phyloP scores from a whole-genome alignment of 306 rosid genomes.

The Inga leiocalycina region DNA sequence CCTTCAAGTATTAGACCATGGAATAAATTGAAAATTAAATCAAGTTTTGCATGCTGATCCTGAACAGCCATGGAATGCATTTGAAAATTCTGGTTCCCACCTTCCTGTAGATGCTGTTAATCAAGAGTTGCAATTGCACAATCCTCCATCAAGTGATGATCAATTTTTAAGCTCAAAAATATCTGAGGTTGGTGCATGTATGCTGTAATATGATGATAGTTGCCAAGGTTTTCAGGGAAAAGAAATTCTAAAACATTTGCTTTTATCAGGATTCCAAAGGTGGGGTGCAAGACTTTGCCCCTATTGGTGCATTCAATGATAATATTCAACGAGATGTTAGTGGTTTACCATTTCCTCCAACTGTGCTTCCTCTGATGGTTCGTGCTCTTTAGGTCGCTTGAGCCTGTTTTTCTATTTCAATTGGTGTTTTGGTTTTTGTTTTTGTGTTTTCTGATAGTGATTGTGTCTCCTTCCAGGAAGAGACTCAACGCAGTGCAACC shows the following conservation, averaged over 20 bases:
- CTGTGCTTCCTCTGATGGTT: slow-evolving; percentile 47
- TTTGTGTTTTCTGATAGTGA: slow-evolving; percentile 6
- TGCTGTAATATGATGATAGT: slow-evolving; percentile 18
- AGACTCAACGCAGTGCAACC: slow-evolving; percentile 38
- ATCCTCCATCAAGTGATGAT: slow-evolving; percentile 44
- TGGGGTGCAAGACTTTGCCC: slow-evolving; percentile 32
- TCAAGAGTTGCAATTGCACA: slow-evolving; percentile 41
- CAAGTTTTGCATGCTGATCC: slow-evolving; percentile 38
- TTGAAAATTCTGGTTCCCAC: slow-evolving; percentile 52
- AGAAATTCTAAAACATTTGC: slow-evolving; percentile 20
- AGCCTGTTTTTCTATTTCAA: slow-evolving; percentile 26
- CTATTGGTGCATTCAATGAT: slow-evolving; percentile 34
- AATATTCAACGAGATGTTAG: slow-evolving; percentile 31
- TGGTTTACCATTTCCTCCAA: slow-evolving; percentile 37
- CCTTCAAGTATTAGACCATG: slow-evolving; percentile 14
- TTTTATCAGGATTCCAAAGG: slow-evolving; percentile 46
- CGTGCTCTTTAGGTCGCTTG: slow-evolving; percentile 38
- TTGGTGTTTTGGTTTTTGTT: slow-evolving; percentile 6
- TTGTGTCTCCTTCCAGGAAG: slow-evolving; percentile 51
- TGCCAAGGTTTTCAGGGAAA: not conserved
- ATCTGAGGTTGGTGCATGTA: slow-evolving; percentile 54
- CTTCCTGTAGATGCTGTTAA: slow-evolving; percentile 41
- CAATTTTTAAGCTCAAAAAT: slow-evolving; percentile 42
- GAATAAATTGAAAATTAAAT: slow-evolving; percentile 33
- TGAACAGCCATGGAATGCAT: slow-evolving; percentile 77